These are phyloP conservation scores for Myrica gale DNA, from an alignment of 306 rosid genomes.

Conservation along the genomic window DNA sequence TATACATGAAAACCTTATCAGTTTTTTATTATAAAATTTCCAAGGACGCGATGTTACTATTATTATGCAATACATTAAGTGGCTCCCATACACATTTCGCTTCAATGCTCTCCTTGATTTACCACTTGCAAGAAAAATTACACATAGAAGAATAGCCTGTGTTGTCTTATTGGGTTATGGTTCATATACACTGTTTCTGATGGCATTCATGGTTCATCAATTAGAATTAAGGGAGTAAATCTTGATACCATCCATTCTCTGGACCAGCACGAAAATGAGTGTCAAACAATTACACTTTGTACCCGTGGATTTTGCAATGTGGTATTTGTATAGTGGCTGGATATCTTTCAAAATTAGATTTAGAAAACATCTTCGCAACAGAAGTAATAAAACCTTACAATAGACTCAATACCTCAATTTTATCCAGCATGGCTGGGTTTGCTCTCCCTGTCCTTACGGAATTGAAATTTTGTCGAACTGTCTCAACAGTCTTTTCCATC, in stretches of 20 bases:
- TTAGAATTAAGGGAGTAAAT: background rate
- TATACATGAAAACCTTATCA: background rate
- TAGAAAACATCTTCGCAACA: background rate
- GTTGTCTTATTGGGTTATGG: background rate
- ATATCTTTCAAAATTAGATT: background rate
- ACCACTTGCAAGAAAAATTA: background rate
- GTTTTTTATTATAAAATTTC: background rate
- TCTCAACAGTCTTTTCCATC: slow-evolving; percentile 87
- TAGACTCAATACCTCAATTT: slow-evolving; percentile 64
- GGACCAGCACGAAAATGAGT: background rate
- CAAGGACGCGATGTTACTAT: background rate
- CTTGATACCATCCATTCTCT: background rate
- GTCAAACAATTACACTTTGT: background rate
- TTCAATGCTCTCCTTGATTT: background rate
- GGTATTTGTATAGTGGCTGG: background rate
- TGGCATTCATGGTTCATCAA: background rate
- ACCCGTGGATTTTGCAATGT: background rate
- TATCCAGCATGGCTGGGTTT: slow-evolving; percentile 85
- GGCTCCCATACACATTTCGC: background rate
- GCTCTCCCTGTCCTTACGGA: slow-evolving; percentile 91
- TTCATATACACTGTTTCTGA: background rate
- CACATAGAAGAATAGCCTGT: background rate
- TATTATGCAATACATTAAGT: background rate
- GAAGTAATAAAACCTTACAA: slow-evolving; percentile 9
- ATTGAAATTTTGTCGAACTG: slow-evolving; percentile 65